Evolutionary conservation across 2,329 filamentous ascomycete genomes (phyloP).

Genomic region (Pseudocercospora cruenta): DNA sequence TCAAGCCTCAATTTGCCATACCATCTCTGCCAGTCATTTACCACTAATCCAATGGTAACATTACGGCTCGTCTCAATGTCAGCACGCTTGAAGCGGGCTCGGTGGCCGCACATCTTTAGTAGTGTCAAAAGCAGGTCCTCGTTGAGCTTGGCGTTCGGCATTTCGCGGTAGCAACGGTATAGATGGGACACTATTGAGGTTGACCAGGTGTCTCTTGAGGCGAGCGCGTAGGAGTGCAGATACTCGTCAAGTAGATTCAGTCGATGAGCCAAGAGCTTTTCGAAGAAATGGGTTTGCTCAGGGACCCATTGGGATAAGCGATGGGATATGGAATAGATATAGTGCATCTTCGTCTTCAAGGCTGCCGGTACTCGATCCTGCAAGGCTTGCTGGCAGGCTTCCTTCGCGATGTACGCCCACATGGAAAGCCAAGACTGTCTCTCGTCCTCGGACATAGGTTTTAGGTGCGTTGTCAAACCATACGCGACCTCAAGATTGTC

Average conservation of each 20-base stretch:
- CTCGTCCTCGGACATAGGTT: not conserved
- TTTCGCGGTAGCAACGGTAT: constrained; percentile 12
- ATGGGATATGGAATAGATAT: not conserved
- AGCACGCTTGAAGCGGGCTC: not conserved
- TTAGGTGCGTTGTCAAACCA: not conserved
- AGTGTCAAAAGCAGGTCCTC: constrained; percentile 14
- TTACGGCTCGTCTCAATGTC: constrained; percentile 14
- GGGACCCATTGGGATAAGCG: not conserved
- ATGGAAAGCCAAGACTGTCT: not conserved
- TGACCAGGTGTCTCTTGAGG: not conserved
- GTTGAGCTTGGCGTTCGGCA: constrained; percentile 14
- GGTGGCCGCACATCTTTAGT: constrained; percentile 8
- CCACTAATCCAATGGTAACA: constrained; percentile 20
- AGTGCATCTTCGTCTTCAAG: not conserved
- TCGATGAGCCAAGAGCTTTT: not conserved
- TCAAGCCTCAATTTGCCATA: constrained; percentile 27
- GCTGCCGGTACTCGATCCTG: not conserved
- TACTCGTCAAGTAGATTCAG: not conserved
- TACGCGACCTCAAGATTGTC: not conserved
- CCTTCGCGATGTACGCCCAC: not conserved
- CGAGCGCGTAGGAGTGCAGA: not conserved
- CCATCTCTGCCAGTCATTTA: constrained; percentile 33
- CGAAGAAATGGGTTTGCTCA: not conserved
- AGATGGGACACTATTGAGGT: constrained; percentile 7
- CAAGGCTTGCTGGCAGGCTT: not conserved